A percentile compares a stretch with the other conserved stretches of the same genome.
Conservation (phyloP, 176 grass and related monocot species). For the Eragrostis nindensis region DNA sequence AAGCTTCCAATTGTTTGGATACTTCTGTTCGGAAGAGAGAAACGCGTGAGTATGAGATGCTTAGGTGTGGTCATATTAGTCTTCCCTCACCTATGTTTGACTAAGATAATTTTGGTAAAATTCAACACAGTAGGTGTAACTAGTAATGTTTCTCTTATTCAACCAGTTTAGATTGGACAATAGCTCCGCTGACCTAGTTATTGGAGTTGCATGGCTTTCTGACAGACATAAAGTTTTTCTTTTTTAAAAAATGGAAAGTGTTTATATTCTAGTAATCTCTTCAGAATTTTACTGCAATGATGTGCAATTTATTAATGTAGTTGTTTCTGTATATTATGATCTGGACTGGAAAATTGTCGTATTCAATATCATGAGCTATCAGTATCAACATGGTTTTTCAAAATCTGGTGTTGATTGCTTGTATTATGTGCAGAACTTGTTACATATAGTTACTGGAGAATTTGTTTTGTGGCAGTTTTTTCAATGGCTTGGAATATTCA, state of each 20-base stretch:
- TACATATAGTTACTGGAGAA: neutral
- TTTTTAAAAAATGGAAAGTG: neutral
- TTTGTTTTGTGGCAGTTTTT: neutral
- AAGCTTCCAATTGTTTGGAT: neutral
- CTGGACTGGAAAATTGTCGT: neutral
- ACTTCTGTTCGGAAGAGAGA: neutral
- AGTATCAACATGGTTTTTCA: neutral
- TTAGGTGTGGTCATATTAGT: conserved; percentile 2
- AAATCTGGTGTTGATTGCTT: conserved; percentile 1
- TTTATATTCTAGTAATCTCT: conserved; percentile 8
- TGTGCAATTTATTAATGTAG: neutral
- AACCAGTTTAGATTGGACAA: neutral
- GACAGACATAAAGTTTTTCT: neutral
- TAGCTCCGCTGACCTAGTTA: neutral
- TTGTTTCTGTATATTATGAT: no score
- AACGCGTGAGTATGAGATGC: neutral
- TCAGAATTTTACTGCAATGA: neutral
- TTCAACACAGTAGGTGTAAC: neutral
- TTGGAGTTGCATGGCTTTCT: neutral
- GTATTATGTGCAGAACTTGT: neutral
- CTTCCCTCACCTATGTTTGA: neutral
- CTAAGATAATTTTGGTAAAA: conserved; percentile 16
- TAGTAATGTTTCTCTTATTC: neutral
- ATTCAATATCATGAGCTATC: neutral
- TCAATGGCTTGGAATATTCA: neutral